phyloP scores from a whole-genome alignment of 441 rosid species.

The Sinapis alba region DNA sequence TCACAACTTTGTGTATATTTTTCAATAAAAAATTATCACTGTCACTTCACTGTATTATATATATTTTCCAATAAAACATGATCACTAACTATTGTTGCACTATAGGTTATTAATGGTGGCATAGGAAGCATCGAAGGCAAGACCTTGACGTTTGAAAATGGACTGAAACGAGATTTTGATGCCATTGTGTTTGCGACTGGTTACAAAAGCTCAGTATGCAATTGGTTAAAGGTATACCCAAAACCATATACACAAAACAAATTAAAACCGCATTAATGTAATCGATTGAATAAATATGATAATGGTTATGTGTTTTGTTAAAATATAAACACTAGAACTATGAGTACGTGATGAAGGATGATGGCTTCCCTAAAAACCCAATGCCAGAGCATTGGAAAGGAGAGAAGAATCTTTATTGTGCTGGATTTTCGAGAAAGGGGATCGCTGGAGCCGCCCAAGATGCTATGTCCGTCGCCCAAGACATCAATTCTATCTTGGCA shows the following conservation, averaged over 20 bases:
- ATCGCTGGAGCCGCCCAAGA: too few relatives aligned
- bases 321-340: constrained; percentile 34
- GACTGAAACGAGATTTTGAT: constrained; percentile 48
- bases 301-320: not conserved
- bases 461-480: constrained; percentile 13
- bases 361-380: constrained; percentile 54
- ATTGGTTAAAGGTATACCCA: constrained; percentile 41
- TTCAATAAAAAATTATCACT: not conserved
- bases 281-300: not conserved
- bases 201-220: constrained; percentile 57
- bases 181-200: constrained; percentile 68
- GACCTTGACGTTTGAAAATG: constrained; percentile 49
- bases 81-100: not conserved
- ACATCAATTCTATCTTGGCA: not conserved
- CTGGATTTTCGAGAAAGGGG: too few relatives aligned
- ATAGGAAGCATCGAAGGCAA: constrained; percentile 50
- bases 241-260: not conserved
- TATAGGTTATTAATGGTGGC: constrained; percentile 38
- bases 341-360: constrained; percentile 44
- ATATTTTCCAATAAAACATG: not conserved
- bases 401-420: too few relatives aligned
- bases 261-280: not conserved
- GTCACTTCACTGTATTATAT: too few relatives aligned
- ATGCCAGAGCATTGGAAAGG: constrained; percentile 41
- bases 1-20: not conserved